Base-by-base conservation (phyloP, 768 basidiomycete species). In the Phanerochaete sordida region DNA sequence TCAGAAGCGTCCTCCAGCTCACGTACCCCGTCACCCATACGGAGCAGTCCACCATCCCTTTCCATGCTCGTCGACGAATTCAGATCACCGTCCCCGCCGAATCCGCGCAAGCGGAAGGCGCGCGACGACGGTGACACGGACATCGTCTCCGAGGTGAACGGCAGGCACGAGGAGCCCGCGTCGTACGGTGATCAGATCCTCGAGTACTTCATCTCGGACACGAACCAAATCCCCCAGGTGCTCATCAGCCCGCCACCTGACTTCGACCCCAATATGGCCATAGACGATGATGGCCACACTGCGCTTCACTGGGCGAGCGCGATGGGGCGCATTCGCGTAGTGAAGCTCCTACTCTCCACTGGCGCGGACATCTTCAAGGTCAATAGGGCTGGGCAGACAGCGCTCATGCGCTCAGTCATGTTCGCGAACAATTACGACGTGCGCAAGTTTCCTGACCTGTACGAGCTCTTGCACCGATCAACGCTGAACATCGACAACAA, bases 361-460 rank as follows among this genome's bases (percentile, higher is more conserved):
- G 95, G 95, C 21, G 96, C 96, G 15, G 95, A 98, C 71, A 93
- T 97, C 64, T 99, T 96, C 80, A 88, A 91, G 65, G 94, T 95
- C 64, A 99, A 98, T 77, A 92, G 90, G 69, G 85, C 93, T 12
- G 97, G 97, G 2, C 97, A 98, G 74, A 98, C 97, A 15, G 90
- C 96, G 1, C 77, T 99, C 45, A 99, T 99, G 97, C 92, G 97
- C 16, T 90, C 89, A 68, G 97, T 99, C 67, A 98, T 98, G 96
- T 99, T 98, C 73, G 93, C 93, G 52, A 99, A 99, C 74, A 99
- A 98, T 72, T 99, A 99, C 71, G 97, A 99, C 73, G 91, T 98
- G 49, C 91, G 97, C 65, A 99, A 99, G 73, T 99, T 99, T 68
- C 93, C 95, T 1, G 96, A 98, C 72, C 79, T 99, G 19, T 98